Percentiles rank a stretch among this genome's conserved stretches.
Evolutionary conservation across 805 yeast genomes (phyloP).

Genomic region (Isabelozyma gotoi): DNA sequence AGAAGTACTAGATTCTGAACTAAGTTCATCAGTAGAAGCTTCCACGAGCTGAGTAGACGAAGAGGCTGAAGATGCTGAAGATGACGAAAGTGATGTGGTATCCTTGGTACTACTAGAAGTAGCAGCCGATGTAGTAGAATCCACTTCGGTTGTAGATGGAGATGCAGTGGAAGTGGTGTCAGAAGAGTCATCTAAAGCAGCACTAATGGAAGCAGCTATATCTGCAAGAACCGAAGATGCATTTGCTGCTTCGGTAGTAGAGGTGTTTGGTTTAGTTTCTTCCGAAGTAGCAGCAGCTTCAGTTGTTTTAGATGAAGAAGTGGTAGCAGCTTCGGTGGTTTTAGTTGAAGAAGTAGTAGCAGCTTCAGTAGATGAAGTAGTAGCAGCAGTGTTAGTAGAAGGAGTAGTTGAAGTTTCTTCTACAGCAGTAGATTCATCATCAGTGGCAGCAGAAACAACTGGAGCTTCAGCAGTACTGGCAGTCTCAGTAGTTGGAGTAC

Average conservation of each 20-base stretch:
- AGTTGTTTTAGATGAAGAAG: background rate
- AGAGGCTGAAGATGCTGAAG: background rate
- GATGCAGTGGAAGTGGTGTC: constrained; percentile 1
- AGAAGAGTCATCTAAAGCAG: background rate
- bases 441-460: background rate
- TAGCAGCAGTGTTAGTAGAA: background rate
- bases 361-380: constrained; percentile 1
- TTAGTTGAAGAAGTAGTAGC: background rate
- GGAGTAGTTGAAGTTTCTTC: constrained; percentile 1
- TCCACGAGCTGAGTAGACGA: constrained; percentile 2
- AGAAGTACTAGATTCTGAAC: background rate
- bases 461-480: background rate
- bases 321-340: background rate
- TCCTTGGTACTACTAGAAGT: background rate
- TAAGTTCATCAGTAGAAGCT: constrained; percentile 1
- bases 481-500: background rate
- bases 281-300: background rate
- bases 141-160: background rate
- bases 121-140: background rate
- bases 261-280: background rate
- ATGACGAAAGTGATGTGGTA: constrained; percentile 1
- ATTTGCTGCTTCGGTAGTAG: constrained; percentile 1
- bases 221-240: too few species aligned
- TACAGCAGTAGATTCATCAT: background rate
- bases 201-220: too few species aligned